Base-by-base conservation (phyloP, 2,329 filamentous ascomycete genomes). In the Pseudofabraea citricarpa region DNA sequence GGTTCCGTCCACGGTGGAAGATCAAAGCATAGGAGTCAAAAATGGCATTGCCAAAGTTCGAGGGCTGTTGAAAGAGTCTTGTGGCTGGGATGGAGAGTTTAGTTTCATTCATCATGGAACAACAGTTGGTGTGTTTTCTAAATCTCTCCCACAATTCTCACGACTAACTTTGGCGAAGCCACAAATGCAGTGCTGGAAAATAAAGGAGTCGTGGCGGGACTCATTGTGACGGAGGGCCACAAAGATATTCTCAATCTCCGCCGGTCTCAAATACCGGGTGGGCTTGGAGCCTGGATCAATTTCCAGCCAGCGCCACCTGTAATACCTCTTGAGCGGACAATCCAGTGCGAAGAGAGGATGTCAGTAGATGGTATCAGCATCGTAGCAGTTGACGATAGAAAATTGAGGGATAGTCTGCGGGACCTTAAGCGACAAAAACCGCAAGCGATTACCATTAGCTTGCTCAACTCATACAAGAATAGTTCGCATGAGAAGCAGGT, bases 151-250 rank as follows among this genome's bases (percentile, higher is more conserved):
- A n/a, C n/a, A n/a, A n/a, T n/a, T n/a, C n/a, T n/a, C n/a, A n/a
- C n/a, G n/a, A n/a, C n/a, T n/a, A n/a, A n/a, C n/a, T n/a, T n/a
- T n/a, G n/a, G n/a, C n/a, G n/a, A n/a, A 9, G 70, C 65, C 2
- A 74, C 71, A 1, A 74, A 73, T 50, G 70, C 71, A 4, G 67
- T 74, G 16, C 60, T 74, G 2, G 71, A 74, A 50, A 67, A 67
- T 18, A 73, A 74, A 47, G 71, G 71, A 20, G 69, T 66, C n/a
- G 67, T 65, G 22, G 64, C 70, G 1, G 70, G 64, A 1, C 58
- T 74, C 1, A 58, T 74, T 22, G 68, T 73, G 9, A 74, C 71
- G 1, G 62, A 65, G 2, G 71, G 71, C 4, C 70, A 73, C 56
- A 73, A 72, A 48, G 70, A 73, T 50, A 65, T 74, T 35, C 56